Percentiles rank a stretch among this genome's conserved stretches.
phyloP scores from a whole-genome alignment of 441 rosid species.

The Viola pubescens region DNA sequence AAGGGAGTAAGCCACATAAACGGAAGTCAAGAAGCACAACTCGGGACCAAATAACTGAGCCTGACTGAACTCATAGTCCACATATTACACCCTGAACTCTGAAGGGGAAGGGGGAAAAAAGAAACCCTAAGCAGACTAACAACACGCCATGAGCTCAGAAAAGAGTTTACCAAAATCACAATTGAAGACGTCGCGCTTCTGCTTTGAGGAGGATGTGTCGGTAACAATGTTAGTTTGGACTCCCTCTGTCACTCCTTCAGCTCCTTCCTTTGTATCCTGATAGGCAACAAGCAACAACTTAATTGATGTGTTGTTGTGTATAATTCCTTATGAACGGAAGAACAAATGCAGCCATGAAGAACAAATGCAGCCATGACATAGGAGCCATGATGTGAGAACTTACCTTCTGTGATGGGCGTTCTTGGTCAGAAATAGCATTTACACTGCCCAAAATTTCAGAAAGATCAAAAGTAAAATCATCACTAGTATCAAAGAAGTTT shows the following conservation, averaged over 20 bases:
- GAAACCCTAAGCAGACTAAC: background rate
- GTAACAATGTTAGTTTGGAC: slow-evolving; percentile 25
- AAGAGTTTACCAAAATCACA: slow-evolving; percentile 43
- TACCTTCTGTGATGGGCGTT: slow-evolving; percentile 36
- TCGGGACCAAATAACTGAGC: too few relatives aligned
- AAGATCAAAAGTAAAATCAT: slow-evolving; percentile 43
- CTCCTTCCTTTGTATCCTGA: slow-evolving; percentile 42
- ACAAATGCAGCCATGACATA: too few relatives aligned
- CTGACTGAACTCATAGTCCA: background rate
- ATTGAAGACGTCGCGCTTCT: slow-evolving; percentile 32
- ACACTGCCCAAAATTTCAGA: slow-evolving; percentile 39
- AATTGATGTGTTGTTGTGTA: background rate
- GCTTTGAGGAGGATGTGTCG: slow-evolving; percentile 59
- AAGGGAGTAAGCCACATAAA: too few relatives aligned
- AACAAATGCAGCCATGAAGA: too few relatives aligned
- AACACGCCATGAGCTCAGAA: background rate
- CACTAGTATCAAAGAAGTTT: slow-evolving; percentile 54
- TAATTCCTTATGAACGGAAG: background rate
- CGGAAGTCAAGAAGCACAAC: background rate
- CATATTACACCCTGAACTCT: background rate
- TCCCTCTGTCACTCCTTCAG: slow-evolving; percentile 26
- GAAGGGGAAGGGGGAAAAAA: background rate
- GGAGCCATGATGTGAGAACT: background rate
- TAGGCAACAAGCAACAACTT: slow-evolving; percentile 5
- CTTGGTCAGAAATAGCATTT: slow-evolving; percentile 27